A percentile compares a stretch with the other conserved stretches of the same genome.
Evolutionary conservation across 2,329 filamentous ascomycete genomes (phyloP).

Genomic region (Biscogniauxia marginata): DNA sequence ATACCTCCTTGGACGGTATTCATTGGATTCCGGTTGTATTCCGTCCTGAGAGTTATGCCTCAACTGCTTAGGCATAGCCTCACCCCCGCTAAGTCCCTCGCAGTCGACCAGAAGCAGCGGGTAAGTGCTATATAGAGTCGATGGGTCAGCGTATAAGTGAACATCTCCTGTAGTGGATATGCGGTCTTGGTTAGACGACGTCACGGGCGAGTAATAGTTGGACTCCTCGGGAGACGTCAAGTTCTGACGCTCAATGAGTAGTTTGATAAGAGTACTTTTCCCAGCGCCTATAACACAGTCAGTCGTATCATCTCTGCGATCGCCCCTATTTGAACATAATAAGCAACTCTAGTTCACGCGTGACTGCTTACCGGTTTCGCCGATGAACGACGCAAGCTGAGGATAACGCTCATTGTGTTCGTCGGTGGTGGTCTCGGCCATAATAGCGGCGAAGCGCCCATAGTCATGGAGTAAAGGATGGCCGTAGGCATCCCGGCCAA

Average conservation of each 20-base stretch:
- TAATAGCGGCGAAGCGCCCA: constrained; percentile 43
- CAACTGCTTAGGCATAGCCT: constrained; percentile 35
- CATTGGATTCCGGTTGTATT: constrained; percentile 2
- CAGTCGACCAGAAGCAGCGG: constrained; percentile 52
- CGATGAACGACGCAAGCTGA: constrained; percentile 43
- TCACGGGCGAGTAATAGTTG: constrained; percentile 42
- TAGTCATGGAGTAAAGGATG: constrained; percentile 31
- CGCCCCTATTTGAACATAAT: too few species aligned
- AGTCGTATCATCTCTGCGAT: neutral
- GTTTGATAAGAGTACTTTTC: constrained; percentile 49
- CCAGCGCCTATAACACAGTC: constrained; percentile 37
- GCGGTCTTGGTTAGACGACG: constrained; percentile 40
- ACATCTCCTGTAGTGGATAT: constrained; percentile 50
- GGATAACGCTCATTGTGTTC: constrained; percentile 33
- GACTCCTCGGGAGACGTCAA: constrained; percentile 25
- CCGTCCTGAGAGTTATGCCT: constrained; percentile 20
- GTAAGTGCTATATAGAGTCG: constrained; percentile 34
- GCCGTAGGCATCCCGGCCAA: constrained; percentile 30
- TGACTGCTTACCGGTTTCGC: constrained; percentile 36
- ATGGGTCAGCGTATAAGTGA: constrained; percentile 51
- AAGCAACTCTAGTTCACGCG: too few species aligned
- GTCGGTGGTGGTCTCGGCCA: constrained; percentile 33
- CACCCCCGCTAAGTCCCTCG: constrained; percentile 51
- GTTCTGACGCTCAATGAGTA: constrained; percentile 42
- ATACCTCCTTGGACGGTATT: constrained; percentile 14